phyloP scores from a whole-genome alignment of 495 filamentous ascomycete species.

The Xylaria venustula region DNA sequence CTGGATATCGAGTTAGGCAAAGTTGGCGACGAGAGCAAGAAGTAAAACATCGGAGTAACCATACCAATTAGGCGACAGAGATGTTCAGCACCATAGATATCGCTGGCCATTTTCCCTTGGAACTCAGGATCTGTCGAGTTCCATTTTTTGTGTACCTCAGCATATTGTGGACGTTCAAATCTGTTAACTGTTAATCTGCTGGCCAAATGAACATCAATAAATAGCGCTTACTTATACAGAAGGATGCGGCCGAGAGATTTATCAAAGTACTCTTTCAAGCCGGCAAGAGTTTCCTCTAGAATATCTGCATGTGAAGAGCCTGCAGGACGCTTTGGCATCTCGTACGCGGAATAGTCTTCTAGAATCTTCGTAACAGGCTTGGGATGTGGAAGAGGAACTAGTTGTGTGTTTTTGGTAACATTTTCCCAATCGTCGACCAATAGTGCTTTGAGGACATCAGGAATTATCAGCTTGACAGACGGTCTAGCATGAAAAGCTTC shows the following conservation, averaged over 20 bases:
- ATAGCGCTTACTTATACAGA: constrained; percentile 64
- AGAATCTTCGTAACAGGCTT: constrained; percentile 75
- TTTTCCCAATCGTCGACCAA: constrained; percentile 99
- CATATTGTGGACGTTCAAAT: constrained; percentile 85
- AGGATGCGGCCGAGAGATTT: constrained; percentile 80
- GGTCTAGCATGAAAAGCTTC: constrained; percentile 77
- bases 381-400: constrained; percentile 77
- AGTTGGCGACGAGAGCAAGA: not conserved
- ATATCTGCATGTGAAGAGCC: constrained; percentile 75
- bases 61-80: constrained; percentile 83
- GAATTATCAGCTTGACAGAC: constrained; percentile 74
- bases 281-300: constrained; percentile 81
- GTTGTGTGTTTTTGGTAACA: constrained; percentile 86
- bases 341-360: constrained; percentile 69
- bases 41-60: constrained; percentile 20
- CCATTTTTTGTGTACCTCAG: constrained; percentile 65
- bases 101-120: constrained; percentile 63
- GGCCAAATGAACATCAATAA: not conserved
- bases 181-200: constrained; percentile 28
- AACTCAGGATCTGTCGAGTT: constrained; percentile 53
- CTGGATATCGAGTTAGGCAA: constrained; percentile 45
- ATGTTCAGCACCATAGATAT: constrained; percentile 94
- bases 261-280: constrained; percentile 89
- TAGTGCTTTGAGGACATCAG: constrained; percentile 82
- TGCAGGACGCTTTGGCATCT: constrained; percentile 62